These are phyloP conservation scores for Xylaria scruposa DNA, from an alignment of 495 filamentous ascomycete species.

Conservation along the genomic window DNA sequence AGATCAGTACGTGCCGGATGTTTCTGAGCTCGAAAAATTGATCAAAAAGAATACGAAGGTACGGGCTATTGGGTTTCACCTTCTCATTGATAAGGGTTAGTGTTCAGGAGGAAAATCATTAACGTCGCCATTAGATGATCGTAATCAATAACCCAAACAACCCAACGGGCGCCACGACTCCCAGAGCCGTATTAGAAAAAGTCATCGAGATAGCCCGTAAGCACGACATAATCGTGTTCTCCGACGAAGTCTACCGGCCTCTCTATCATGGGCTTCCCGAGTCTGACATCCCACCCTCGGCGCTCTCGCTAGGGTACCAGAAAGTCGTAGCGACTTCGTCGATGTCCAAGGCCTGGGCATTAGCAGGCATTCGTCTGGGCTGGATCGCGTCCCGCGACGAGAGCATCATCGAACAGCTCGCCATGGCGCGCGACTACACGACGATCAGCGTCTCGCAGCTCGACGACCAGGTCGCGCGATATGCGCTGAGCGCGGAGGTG, in stretches of 20 bases:
- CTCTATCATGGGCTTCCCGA: slow-evolving; percentile 74
- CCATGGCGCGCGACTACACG: slow-evolving; percentile 78
- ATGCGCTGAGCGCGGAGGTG: slow-evolving; percentile 68
- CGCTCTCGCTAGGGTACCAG: slow-evolving; percentile 74
- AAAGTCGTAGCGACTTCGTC: slow-evolving; percentile 78
- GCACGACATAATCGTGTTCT: slow-evolving; percentile 70
- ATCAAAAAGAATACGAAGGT: slow-evolving; percentile 78
- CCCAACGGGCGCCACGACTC: slow-evolving; percentile 78
- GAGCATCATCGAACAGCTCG: slow-evolving; percentile 68
- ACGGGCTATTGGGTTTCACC: neutral
- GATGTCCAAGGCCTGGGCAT: slow-evolving; percentile 84
- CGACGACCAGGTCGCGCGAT: slow-evolving; percentile 80
- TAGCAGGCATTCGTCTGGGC: slow-evolving; percentile 82
- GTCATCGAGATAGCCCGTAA: slow-evolving; percentile 70
- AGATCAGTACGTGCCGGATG: slow-evolving; percentile 70
- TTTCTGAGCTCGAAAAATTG: slow-evolving; percentile 69
- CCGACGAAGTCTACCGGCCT: slow-evolving; percentile 88
- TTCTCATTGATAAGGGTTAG: neutral
- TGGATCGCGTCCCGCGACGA: slow-evolving; percentile 78
- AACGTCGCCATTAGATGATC: slow-evolving; percentile 43
- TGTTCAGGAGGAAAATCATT: slow-evolving; percentile 4
- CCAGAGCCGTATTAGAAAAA: slow-evolving; percentile 61
- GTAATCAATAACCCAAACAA: slow-evolving; percentile 85
- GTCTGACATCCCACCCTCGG: slow-evolving; percentile 67
- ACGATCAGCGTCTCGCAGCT: slow-evolving; percentile 84